These are phyloP conservation scores for Candida tropicalis DNA, from an alignment of 1,139 yeast species.

Conservation along the genomic window DNA sequence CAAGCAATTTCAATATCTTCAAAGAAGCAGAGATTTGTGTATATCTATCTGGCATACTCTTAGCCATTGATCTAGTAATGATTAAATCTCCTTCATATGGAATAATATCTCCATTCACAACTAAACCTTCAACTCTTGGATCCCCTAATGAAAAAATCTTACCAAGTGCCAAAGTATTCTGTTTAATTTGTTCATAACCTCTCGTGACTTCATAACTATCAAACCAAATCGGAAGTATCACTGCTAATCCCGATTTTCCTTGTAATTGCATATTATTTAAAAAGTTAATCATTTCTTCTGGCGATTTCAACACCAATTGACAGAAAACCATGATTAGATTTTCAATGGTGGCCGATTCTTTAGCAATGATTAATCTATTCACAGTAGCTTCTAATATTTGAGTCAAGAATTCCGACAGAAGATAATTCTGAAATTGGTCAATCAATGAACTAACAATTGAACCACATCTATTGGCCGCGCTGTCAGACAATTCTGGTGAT, in stretches of 20 bases:
- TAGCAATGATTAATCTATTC: constrained; percentile 61
- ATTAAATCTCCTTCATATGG: constrained; percentile 65
- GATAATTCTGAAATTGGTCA: constrained; percentile 55
- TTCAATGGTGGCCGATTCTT: constrained; percentile 73
- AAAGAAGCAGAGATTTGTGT: constrained; percentile 68
- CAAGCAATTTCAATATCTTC: constrained; percentile 71
- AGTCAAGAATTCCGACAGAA: constrained; percentile 53
- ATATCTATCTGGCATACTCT: constrained; percentile 61
- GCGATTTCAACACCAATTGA: constrained; percentile 63
- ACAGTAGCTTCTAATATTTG: constrained; percentile 76
- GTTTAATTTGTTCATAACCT: constrained; percentile 74
- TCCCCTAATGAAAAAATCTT: constrained; percentile 64
- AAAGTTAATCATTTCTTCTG: constrained; percentile 62
- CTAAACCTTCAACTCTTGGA: constrained; percentile 47
- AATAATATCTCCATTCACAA: constrained; percentile 78
- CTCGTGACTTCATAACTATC: constrained; percentile 77
- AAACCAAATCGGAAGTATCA: constrained; percentile 69
- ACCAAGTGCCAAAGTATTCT: constrained; percentile 71
- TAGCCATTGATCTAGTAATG: constrained; percentile 83
- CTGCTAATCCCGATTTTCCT: constrained; percentile 24
- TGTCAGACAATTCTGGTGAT: constrained; percentile 71
- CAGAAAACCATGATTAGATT: constrained; percentile 78
- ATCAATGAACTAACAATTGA: constrained; percentile 67
- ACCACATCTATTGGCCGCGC: constrained; percentile 79
- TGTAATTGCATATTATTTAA: constrained; percentile 28